These are phyloP conservation scores for Isochrysis galbana DNA, from an alignment of 78 protist species.

Conservation along the genomic window DNA sequence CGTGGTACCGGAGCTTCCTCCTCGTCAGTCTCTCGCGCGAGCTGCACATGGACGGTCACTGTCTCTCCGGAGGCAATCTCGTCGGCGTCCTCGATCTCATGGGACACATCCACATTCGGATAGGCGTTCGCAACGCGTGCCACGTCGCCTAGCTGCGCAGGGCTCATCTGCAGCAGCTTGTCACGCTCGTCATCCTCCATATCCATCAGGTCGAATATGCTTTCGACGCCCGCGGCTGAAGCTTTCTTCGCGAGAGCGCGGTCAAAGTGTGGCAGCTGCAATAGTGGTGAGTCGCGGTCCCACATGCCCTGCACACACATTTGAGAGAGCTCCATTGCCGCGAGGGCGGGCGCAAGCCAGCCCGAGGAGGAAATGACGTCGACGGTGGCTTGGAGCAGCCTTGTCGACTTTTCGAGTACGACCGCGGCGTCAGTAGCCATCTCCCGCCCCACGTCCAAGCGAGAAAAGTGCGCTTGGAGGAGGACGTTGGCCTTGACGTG, in stretches of 20 bases:
- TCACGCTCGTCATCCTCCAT: slow-evolving; percentile 78
- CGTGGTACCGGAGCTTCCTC: neutral
- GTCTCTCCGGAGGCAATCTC: slow-evolving; percentile 44
- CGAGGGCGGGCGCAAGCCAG: slow-evolving; percentile 90
- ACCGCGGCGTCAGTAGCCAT: neutral
- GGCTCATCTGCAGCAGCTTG: slow-evolving; percentile 55
- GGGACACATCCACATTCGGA: slow-evolving; percentile 64
- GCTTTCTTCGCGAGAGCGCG: slow-evolving; percentile 45
- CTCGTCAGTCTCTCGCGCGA: slow-evolving; percentile 72
- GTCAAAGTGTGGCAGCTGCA: slow-evolving; percentile 85
- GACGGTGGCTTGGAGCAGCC: slow-evolving; percentile 83
- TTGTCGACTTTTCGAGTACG: slow-evolving; percentile 13
- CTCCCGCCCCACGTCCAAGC: slow-evolving; percentile 55
- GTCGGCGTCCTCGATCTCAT: slow-evolving; percentile 59
- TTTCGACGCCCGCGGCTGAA: slow-evolving; percentile 54
- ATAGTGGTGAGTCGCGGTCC: slow-evolving; percentile 57
- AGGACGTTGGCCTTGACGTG: slow-evolving; percentile 84
- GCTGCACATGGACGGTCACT: slow-evolving; percentile 57
- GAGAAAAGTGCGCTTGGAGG: slow-evolving; percentile 73
- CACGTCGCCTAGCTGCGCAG: slow-evolving; percentile 48
- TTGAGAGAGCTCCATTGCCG: slow-evolving; percentile 93
- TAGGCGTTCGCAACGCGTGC: slow-evolving; percentile 70
- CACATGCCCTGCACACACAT: slow-evolving; percentile 86
- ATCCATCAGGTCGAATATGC: slow-evolving; percentile 84
- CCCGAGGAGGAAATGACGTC: slow-evolving; percentile 81